Evolutionary conservation across 306 rosid genomes (phyloP).

Genomic region (Hippophae tibetana): DNA sequence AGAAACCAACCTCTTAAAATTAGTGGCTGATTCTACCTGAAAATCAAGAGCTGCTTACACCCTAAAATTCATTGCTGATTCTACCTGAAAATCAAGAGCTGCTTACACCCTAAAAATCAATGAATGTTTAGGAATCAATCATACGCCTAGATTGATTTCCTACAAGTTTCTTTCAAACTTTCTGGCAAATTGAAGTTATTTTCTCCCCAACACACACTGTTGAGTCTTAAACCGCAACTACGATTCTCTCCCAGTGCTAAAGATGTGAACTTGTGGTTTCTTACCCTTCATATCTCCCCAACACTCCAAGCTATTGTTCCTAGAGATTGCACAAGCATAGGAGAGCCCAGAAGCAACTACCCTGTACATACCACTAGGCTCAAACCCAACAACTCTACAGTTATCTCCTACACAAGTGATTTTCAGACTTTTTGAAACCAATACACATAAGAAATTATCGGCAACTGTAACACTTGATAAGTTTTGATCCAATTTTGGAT

Average conservation of each 20-base stretch:
- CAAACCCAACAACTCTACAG: slow-evolving; percentile 4
- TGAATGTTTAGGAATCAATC: no score
- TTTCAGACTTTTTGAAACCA: slow-evolving; percentile 11
- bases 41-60: no score
- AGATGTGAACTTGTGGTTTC: slow-evolving; percentile 31
- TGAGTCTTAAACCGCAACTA: slow-evolving; percentile 42
- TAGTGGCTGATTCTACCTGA: no score
- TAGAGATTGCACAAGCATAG: slow-evolving; percentile 59
- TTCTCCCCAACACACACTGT: slow-evolving; percentile 66
- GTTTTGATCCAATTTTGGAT: not conserved
- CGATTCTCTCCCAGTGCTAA: slow-evolving; percentile 71
- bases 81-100: no score
- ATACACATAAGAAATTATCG: slow-evolving; percentile 52
- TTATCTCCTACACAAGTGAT: slow-evolving; percentile 36
- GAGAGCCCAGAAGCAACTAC: slow-evolving; percentile 40
- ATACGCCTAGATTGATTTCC: no score
- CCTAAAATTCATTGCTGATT: no score
- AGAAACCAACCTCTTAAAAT: no score
- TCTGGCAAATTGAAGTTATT: slow-evolving; percentile 46
- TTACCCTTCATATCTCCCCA: slow-evolving; percentile 51
- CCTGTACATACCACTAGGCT: slow-evolving; percentile 21
- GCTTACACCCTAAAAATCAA: no score
- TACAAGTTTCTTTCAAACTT: slow-evolving; percentile 20
- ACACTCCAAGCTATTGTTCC: slow-evolving; percentile 29
- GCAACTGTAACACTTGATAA: slow-evolving; percentile 56